These are phyloP conservation scores for Alternaria panax DNA, from an alignment of 2,329 filamentous ascomycete species.

Conservation along the genomic window DNA sequence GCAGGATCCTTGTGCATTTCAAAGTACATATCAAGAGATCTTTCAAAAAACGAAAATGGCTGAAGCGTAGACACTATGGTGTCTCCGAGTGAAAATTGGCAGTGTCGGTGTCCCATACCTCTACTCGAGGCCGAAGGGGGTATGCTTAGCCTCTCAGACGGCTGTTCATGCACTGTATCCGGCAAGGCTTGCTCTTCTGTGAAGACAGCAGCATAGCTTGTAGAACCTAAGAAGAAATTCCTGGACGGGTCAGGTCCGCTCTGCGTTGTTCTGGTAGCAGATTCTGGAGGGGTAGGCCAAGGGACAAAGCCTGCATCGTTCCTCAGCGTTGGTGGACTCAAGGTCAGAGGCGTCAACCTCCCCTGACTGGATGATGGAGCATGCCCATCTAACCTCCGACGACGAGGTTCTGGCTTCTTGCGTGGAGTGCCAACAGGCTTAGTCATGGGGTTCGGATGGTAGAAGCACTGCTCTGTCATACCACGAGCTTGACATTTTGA, in stretches of 20 bases:
- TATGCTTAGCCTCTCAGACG: constrained; percentile 31
- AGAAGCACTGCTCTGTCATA: constrained; percentile 47
- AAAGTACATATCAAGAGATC: constrained; percentile 38
- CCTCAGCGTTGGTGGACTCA: constrained; percentile 41
- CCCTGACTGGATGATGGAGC: constrained; percentile 26
- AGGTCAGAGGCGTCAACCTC: constrained; percentile 29
- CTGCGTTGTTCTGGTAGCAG: constrained; percentile 29
- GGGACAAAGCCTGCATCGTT: constrained; percentile 30
- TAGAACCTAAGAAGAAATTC: constrained; percentile 46
- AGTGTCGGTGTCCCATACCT: constrained; percentile 36
- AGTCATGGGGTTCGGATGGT: constrained; percentile 49
- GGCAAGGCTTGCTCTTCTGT: constrained; percentile 41
- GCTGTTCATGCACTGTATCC: constrained; percentile 41
- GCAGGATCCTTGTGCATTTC: constrained; percentile 33
- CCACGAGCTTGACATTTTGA: constrained; percentile 44
- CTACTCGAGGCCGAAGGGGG: constrained; percentile 30
- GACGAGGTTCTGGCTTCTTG: constrained; percentile 45
- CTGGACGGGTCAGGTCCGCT: constrained; percentile 32
- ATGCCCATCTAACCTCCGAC: constrained; percentile 31
- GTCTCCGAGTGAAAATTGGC: constrained; percentile 38
- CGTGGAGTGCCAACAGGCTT: constrained; percentile 46
- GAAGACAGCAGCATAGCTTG: constrained; percentile 48
- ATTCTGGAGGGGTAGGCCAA: constrained; percentile 44
- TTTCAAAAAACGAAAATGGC: constrained; percentile 42
- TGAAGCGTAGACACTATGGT: constrained; percentile 39